phyloP scores from a whole-genome alignment of 169 alveolate species.

The Cryptosporidium canis region DNA sequence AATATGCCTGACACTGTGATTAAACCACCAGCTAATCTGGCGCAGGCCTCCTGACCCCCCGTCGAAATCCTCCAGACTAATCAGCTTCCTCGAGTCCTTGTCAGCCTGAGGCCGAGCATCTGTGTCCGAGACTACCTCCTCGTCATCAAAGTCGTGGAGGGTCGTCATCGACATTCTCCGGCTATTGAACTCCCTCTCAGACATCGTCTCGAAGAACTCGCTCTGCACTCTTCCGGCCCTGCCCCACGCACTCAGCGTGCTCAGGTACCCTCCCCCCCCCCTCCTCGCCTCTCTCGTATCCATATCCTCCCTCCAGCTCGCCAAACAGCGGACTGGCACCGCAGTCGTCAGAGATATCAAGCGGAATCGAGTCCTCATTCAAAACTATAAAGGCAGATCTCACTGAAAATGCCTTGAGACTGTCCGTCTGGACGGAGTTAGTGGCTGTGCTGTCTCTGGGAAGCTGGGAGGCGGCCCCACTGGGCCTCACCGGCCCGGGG shows the following conservation, averaged over 20 bases:
- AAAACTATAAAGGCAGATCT: constrained; percentile 13
- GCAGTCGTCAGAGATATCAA: background rate
- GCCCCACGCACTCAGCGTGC: background rate
- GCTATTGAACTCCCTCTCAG: background rate
- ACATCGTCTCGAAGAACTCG: constrained; percentile 4
- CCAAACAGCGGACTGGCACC: background rate
- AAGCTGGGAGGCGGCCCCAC: background rate
- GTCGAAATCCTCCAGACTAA: constrained; percentile 5
- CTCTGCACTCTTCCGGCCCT: background rate
- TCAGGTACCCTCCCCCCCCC: background rate
- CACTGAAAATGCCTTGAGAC: background rate
- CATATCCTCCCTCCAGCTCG: background rate
- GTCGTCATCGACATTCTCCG: background rate
- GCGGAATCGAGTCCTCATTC: constrained; percentile 15
- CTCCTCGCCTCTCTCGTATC: background rate
- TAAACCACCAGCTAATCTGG: constrained; percentile 61
- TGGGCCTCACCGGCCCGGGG: background rate
- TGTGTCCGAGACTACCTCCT: background rate
- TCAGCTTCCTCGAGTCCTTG: constrained; percentile 16
- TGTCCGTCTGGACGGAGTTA: background rate
- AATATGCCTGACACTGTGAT: constrained; percentile 40
- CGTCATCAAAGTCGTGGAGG: background rate
- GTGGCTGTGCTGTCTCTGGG: background rate
- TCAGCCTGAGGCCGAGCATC: background rate
- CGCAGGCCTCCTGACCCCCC: background rate